Evolutionary conservation across 2,329 filamentous ascomycete species (phyloP).

Genomic region (Claviceps sp.): DNA sequence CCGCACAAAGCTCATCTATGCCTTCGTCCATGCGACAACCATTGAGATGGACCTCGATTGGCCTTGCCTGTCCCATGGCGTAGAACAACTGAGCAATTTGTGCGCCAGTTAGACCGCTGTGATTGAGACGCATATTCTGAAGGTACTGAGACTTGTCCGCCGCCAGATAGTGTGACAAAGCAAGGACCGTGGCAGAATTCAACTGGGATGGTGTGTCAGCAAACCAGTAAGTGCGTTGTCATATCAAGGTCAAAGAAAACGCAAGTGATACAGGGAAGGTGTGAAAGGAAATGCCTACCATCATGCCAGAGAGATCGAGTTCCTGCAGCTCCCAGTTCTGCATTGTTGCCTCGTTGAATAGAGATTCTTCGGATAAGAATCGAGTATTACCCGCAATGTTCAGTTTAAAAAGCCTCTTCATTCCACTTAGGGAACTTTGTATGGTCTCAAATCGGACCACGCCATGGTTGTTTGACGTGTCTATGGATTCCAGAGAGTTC

Average conservation of each 20-base stretch:
- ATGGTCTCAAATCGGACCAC: constrained; percentile 35
- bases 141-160: constrained; percentile 26
- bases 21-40: constrained; percentile 40
- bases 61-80: constrained; percentile 33
- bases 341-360: constrained; percentile 33
- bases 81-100: constrained; percentile 37
- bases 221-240: not conserved
- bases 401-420: constrained; percentile 31
- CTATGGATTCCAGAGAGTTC: constrained; percentile 31
- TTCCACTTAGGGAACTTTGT: constrained; percentile 28
- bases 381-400: constrained; percentile 39
- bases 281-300: constrained; percentile 19
- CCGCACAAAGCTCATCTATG: constrained; percentile 34
- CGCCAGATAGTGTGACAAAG: constrained; percentile 33
- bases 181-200: constrained; percentile 34
- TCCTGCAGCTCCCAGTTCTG: constrained; percentile 35
- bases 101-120: constrained; percentile 37
- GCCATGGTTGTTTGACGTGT: constrained; percentile 40
- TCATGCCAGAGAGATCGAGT: constrained; percentile 40
- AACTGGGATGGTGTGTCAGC: constrained; percentile 20
- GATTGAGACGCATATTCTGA: constrained; percentile 33
- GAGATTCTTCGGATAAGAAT: constrained; percentile 27
- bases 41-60: constrained; percentile 35
- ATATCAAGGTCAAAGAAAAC: not conserved
- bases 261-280: not conserved